Evolutionary conservation across 2,329 filamentous ascomycete genomes (phyloP).

Genomic region (Knoxdaviesia proteae): DNA sequence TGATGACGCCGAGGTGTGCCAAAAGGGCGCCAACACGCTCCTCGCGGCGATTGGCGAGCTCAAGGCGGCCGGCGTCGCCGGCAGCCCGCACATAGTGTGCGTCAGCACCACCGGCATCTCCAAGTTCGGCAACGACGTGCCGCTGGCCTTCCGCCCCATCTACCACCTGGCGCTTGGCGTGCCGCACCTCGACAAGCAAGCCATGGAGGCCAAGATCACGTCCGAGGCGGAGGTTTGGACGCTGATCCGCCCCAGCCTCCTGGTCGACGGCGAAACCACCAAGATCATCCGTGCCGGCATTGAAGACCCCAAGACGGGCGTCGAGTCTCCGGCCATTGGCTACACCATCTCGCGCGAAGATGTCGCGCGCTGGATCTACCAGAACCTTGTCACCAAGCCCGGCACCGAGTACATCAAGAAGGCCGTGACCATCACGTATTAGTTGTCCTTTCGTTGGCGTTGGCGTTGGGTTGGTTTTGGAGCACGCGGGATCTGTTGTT

Average conservation of each 20-base stretch:
- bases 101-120: constrained; percentile 20
- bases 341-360: constrained; percentile 26
- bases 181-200: constrained; percentile 25
- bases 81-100: constrained; percentile 14
- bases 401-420: constrained; percentile 13
- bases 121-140: constrained; percentile 17
- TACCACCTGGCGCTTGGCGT: constrained; percentile 19
- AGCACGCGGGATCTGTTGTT: no score
- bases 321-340: constrained; percentile 18
- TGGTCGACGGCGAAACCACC: constrained; percentile 10
- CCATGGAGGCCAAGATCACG: constrained; percentile 18
- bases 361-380: constrained; percentile 23
- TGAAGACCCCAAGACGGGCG: constrained; percentile 14
- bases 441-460: neutral
- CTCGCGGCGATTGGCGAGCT: constrained; percentile 16
- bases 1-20: constrained; percentile 27
- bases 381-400: constrained; percentile 13
- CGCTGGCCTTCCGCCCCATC: constrained; percentile 19
- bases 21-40: constrained; percentile 20
- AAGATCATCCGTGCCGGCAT: constrained; percentile 16
- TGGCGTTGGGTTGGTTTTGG: no score
- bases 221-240: constrained; percentile 14
- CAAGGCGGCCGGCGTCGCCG: constrained; percentile 9
- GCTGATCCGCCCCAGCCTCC: constrained; percentile 17
- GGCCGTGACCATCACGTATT: constrained; percentile 17